phyloP scores from a whole-genome alignment of 139 green algal genomes.

The Micromonas commoda region DNA sequence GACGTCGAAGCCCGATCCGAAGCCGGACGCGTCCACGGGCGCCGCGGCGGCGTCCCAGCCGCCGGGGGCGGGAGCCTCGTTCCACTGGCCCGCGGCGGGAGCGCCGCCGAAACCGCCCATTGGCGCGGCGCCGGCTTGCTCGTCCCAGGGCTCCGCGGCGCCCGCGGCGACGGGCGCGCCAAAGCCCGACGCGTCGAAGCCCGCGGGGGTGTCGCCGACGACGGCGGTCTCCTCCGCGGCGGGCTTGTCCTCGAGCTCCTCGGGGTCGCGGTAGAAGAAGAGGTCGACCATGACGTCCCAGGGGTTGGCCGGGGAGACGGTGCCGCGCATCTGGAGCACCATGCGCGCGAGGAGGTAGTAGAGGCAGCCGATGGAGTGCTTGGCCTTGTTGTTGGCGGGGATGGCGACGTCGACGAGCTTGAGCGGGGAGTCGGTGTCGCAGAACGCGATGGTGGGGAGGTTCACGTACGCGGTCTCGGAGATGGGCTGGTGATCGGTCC shows the following conservation, averaged over 20 bases:
- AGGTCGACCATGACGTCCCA: constrained; percentile 98
- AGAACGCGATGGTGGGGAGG: constrained; percentile 99
- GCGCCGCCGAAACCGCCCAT: constrained; percentile 22
- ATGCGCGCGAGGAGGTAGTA: constrained; percentile 96
- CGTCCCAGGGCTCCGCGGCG: constrained; percentile 25
- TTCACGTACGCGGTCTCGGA: constrained; percentile 96
- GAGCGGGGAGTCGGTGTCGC: constrained; percentile 94
- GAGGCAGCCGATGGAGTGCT: constrained; percentile 90
- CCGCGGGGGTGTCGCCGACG: neutral
- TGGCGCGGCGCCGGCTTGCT: constrained; percentile 16
- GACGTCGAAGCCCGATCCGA: neutral
- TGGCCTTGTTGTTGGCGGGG: constrained; percentile 99
- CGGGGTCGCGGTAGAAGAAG: constrained; percentile 96
- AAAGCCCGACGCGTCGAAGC: neutral
- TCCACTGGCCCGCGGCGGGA: neutral
- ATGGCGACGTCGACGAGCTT: constrained; percentile 94
- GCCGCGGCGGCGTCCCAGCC: constrained; percentile 35
- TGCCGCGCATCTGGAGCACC: constrained; percentile 96
- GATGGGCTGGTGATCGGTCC: constrained; percentile 84
- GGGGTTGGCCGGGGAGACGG: constrained; percentile 53
- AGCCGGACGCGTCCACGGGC: constrained; percentile 3
- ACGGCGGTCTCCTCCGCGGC: constrained; percentile 48
- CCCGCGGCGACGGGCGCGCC: neutral
- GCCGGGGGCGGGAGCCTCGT: constrained; percentile 25
- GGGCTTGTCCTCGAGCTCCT: constrained; percentile 69